phyloP scores from a whole-genome alignment of 2,329 filamentous ascomycete genomes.

The Diplodia mutila region DNA sequence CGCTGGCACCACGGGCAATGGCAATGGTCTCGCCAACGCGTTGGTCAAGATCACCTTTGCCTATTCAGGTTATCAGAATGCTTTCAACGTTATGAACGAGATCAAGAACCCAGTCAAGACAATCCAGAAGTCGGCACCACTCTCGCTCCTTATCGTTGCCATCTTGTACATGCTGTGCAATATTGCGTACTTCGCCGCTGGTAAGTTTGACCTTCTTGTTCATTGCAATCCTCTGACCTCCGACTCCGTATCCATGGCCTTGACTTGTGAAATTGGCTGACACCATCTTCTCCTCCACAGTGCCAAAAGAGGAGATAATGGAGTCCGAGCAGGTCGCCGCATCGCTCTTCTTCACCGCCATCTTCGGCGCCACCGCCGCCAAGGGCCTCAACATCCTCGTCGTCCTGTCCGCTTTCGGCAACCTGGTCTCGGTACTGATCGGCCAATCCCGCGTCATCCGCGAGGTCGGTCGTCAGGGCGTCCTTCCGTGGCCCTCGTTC shows the following conservation, averaged over 20 bases:
- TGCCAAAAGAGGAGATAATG: conserved; percentile 69
- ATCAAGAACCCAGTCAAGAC: conserved; percentile 63
- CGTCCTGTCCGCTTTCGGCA: conserved; percentile 68
- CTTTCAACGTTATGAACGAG: conserved; percentile 41
- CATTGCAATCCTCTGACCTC: conserved; percentile 32
- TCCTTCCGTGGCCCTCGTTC: conserved; percentile 65
- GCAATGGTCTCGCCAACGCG: conserved; percentile 37
- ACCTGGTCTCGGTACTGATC: conserved; percentile 60
- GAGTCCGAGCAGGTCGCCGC: conserved; percentile 69
- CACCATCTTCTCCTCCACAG: conserved; percentile 38
- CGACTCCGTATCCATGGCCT: conserved; percentile 22
- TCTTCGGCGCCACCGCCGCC: conserved; percentile 58
- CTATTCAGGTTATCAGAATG: conserved; percentile 37
- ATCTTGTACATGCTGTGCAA: conserved; percentile 69
- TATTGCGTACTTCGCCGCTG: conserved; percentile 65
- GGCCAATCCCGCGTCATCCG: conserved; percentile 37
- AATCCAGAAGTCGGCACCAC: conserved; percentile 63
- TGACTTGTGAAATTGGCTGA: conserved; percentile 31
- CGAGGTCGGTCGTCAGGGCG: conserved; percentile 61
- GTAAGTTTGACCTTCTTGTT: conserved; percentile 32
- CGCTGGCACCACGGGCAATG: conserved; percentile 35
- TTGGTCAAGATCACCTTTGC: conserved; percentile 40
- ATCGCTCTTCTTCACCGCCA: conserved; percentile 67
- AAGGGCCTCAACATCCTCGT: conserved; percentile 63
- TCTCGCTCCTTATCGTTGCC: conserved; percentile 64